Evolutionary conservation across 31 red algal species (phyloP).

Genomic region (Endocladia muricata): DNA sequence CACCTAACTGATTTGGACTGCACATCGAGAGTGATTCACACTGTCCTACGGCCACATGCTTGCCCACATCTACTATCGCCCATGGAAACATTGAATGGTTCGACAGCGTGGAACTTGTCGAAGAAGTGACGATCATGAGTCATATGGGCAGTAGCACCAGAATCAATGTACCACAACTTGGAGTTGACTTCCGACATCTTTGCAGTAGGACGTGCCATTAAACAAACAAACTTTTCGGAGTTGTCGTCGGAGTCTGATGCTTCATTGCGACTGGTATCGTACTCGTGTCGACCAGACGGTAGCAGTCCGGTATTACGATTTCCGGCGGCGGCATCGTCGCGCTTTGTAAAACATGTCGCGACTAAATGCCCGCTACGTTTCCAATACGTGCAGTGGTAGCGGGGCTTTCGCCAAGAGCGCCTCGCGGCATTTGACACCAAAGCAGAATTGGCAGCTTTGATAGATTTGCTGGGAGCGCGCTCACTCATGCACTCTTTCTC

Average conservation of each 20-base stretch:
- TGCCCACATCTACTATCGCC: not conserved
- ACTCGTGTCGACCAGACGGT: not conserved
- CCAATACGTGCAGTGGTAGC: not conserved
- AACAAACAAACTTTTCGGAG: not conserved
- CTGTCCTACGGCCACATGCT: not conserved
- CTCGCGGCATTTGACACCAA: not conserved
- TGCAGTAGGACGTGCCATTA: not conserved
- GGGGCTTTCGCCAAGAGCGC: not conserved
- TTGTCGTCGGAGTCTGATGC: not conserved
- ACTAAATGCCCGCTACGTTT: not conserved
- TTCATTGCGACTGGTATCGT: not conserved
- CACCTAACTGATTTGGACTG: not conserved
- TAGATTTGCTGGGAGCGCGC: not conserved
- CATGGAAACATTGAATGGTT: not conserved
- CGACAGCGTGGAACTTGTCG: not conserved
- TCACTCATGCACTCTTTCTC: constrained; percentile 9
- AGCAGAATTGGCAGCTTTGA: not conserved
- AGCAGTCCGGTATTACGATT: not conserved
- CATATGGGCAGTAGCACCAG: constrained; percentile 23
- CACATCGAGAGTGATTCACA: not conserved
- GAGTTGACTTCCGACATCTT: not conserved
- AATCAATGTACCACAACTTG: not conserved
- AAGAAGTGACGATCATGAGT: not conserved
- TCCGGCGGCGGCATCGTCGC: not conserved
- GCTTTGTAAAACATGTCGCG: not conserved